Evolutionary conservation across 768 basidiomycete genomes (phyloP), one percentile per base, ranked within the genome.

Genomic region (Lactarius sanguifluus): DNA sequence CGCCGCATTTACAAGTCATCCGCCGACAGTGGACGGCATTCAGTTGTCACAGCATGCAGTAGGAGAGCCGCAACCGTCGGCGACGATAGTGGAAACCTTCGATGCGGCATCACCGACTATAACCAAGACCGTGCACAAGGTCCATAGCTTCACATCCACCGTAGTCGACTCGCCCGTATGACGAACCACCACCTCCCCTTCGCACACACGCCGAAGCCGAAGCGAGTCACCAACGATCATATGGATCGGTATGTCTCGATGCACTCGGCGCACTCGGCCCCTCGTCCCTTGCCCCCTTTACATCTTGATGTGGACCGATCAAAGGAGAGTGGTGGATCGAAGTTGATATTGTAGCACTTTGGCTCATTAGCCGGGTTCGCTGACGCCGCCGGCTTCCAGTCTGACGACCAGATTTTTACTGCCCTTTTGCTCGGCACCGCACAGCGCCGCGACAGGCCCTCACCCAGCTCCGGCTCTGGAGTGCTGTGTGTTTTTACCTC

Each of bases 111-210:
- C 52, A 13, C 59, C 20, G 7, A 0, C 50, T 25, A 52, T 50
- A 13, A 3, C 34, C 54, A 61, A 55, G 23, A 23, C 8, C 30
- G 56, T 38, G 28, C 18, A 10, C 54, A 57, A 47, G 30, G 36
- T 15, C 18, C 15, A 12, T 1, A 64, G 50, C 58, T 61, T 36
- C 34, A 16, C 40, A 28, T 30, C 43, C 25, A 38, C 65, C 16
- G 43, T 28, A 9, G 13, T 15, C 7, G 59, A 57, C 28, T 50
- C 43, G 25, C 54, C 60, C 15, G 59, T 61, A 47, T 65, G 30
- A 61, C 36, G 23, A 25, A 52, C 50, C 50, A 52, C 13, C 23
- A 15, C 25, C 23, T 15, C 10, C 25, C 45, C 4, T 25, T 1
- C 25, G 5, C 23, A 23, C 23, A 50, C 43, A 50, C 5, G 13